Conservation (phyloP, 805 yeast species). For the Candida cerambycidarum region DNA sequence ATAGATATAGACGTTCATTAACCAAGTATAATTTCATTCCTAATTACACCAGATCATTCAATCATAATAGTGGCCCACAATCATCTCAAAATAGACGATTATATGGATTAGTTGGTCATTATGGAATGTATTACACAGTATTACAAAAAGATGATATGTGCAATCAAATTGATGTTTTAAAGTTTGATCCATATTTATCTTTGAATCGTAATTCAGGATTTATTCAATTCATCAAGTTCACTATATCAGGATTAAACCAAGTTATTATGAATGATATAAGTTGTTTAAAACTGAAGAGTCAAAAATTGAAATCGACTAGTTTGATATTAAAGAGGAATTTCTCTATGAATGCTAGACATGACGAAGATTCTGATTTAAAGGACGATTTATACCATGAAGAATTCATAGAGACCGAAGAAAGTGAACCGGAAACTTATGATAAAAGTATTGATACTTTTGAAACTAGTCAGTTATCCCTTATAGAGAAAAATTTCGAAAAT, state of each 20-base stretch:
- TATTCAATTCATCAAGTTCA: slow-evolving; percentile 17
- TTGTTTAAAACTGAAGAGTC: background rate
- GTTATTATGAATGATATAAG: slow-evolving; percentile 28
- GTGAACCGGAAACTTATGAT: background rate
- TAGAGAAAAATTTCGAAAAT: slow-evolving; percentile 9
- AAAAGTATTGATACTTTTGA: slow-evolving; percentile 1
- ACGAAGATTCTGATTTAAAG: too few species aligned
- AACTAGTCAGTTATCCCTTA: slow-evolving; percentile 8
- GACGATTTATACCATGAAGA: background rate
- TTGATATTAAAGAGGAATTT: slow-evolving; percentile 1
- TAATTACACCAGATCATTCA: slow-evolving; percentile 12
- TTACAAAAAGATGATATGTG: slow-evolving; percentile 32
- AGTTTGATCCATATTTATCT: slow-evolving; percentile 7
- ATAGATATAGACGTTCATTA: slow-evolving; percentile 8
- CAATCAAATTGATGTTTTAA: slow-evolving; percentile 2
- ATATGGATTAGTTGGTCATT: slow-evolving; percentile 31
- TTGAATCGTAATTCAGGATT: background rate
- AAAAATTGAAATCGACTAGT: slow-evolving; percentile 1
- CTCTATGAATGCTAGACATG: background rate
- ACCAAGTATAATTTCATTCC: slow-evolving; percentile 10
- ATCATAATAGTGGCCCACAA: slow-evolving; percentile 18
- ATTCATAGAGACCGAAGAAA: background rate
- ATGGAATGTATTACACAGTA: slow-evolving; percentile 42
- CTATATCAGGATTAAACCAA: slow-evolving; percentile 31
- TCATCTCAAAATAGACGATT: background rate